Evolutionary conservation across 2,329 filamentous ascomycete species (phyloP), one percentile per base, ranked within the genome.

Genomic region (Davidsoniella eucalypti): DNA sequence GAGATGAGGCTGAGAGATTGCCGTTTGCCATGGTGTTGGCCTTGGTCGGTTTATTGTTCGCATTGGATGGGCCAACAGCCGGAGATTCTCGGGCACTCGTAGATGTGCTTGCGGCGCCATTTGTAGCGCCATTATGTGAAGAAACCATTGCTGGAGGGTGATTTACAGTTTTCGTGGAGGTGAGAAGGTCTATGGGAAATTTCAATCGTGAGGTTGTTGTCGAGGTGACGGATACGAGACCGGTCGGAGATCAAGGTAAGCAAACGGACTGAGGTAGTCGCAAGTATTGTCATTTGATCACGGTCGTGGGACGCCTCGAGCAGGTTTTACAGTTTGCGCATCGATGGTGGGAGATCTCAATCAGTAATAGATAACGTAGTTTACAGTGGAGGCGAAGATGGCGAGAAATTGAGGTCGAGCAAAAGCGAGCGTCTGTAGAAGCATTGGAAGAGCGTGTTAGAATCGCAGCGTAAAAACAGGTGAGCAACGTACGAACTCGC

Each of bases 61-160:
- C 33, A 25, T 46, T 48, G 12, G 44, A 55, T 12, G 63, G 55
- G 48, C 65, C 65, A 41, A 67, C 61, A 42, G 70, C 65, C 14
- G 73, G 73, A 33, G 73, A 76, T 44, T 64, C 72, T 62, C 73
- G 68, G 46, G 72, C 67, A 60, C 69, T 75, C 52, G 65, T 72
- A 44, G 61, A 63, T 44, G 60, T 59, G 56, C 60, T 64, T 47
- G 58, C 58, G 42, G 60, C 61, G 42, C 60, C 64, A 46, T 61
- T 63, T 48, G 64, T 61, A 57, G 61, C 61, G 53, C 44, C 48
- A 42, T 40, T 45, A 14, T 50, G 48, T 37, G 52, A 51, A 33
- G 48, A 50, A 40, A 41, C 52, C 52, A 53, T 53, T 40, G 23
- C 40, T 12, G 10, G 26, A 10, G 21, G 18, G 17, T 25, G 16